A percentile compares a stretch with the other conserved stretches of the same genome.
These are phyloP conservation scores for Setaria viridis DNA, from an alignment of 202 grass and related monocot species.

Conservation along the genomic window DNA sequence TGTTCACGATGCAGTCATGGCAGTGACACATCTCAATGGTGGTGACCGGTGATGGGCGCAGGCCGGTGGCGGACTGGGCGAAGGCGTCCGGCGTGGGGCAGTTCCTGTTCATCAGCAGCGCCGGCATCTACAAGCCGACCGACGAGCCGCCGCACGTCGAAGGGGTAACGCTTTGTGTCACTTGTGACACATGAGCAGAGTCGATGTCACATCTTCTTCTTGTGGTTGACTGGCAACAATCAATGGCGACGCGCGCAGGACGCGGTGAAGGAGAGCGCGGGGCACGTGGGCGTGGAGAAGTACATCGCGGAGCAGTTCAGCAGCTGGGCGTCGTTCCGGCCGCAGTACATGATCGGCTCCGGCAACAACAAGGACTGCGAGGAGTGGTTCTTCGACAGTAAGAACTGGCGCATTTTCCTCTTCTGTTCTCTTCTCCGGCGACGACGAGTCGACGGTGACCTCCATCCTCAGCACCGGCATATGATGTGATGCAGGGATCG, in stretches of 20 bases:
- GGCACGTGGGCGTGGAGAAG: constrained; percentile 87
- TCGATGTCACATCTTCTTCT: too few relatives aligned
- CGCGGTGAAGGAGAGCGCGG: constrained; percentile 78
- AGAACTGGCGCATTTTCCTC: background rate
- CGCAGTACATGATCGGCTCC: constrained; percentile 96
- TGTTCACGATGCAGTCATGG: background rate
- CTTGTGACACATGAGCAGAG: too few relatives aligned
- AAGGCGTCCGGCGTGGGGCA: constrained; percentile 69
- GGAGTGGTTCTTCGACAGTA: constrained; percentile 99
- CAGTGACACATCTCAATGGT: background rate
- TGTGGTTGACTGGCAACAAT: background rate
- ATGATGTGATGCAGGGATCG: constrained; percentile 59
- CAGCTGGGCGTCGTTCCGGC: constrained; percentile 81
- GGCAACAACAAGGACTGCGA: constrained; percentile 98
- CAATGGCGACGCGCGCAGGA: constrained; percentile 47
- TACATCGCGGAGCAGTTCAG: constrained; percentile 70
- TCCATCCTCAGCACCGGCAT: too few relatives aligned
- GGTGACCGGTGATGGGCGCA: background rate
- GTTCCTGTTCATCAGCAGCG: constrained; percentile 90
- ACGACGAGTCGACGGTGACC: background rate
- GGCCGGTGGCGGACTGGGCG: constrained; percentile 90
- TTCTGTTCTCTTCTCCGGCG: background rate
- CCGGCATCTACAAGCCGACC: constrained; percentile 76
- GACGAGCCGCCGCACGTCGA: constrained; percentile 82
- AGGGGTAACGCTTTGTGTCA: constrained; percentile 50